phyloP scores from a whole-genome alignment of 108 stramenopile species.

The Cyclotella cryptica region DNA sequence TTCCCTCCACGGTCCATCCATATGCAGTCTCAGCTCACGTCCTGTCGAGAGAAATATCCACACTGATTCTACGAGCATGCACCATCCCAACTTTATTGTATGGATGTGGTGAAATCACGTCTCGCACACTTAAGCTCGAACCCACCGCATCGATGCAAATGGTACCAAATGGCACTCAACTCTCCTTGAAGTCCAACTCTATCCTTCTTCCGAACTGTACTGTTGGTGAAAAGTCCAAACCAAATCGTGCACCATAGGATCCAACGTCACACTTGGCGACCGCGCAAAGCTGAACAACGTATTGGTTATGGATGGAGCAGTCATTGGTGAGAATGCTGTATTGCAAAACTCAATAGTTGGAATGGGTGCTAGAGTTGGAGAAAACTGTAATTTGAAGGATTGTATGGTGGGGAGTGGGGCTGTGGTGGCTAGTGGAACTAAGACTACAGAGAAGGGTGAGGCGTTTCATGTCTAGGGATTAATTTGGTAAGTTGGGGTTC shows the following conservation, averaged over 20 bases:
- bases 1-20: slow-evolving; percentile 44
- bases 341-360: slow-evolving; percentile 85
- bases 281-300: slow-evolving; percentile 86
- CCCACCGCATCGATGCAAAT: slow-evolving; percentile 2
- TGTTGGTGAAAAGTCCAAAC: slow-evolving; percentile 75
- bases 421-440: slow-evolving; percentile 7
- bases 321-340: slow-evolving; percentile 73
- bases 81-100: slow-evolving; percentile 74
- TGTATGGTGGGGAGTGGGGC: slow-evolving; percentile 69
- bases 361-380: slow-evolving; percentile 66
- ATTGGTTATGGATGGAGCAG: slow-evolving; percentile 79
- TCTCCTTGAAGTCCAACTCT: slow-evolving; percentile 74
- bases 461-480: slow-evolving; percentile 48
- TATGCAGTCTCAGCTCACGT: slow-evolving; percentile 69
- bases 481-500: background rate
- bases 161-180: slow-evolving; percentile 38
- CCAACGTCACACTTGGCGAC: slow-evolving; percentile 59
- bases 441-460: slow-evolving; percentile 68
- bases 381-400: slow-evolving; percentile 87
- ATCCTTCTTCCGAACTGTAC: slow-evolving; percentile 59
- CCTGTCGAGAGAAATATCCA: slow-evolving; percentile 47
- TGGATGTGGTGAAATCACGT: slow-evolving; percentile 76
- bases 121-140: slow-evolving; percentile 44
- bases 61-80: slow-evolving; percentile 67
- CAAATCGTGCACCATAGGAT: slow-evolving; percentile 77